Evolutionary conservation across 1,284 basidiomycete species (phyloP).

Genomic region (Tetrapyrgos nigripes): DNA sequence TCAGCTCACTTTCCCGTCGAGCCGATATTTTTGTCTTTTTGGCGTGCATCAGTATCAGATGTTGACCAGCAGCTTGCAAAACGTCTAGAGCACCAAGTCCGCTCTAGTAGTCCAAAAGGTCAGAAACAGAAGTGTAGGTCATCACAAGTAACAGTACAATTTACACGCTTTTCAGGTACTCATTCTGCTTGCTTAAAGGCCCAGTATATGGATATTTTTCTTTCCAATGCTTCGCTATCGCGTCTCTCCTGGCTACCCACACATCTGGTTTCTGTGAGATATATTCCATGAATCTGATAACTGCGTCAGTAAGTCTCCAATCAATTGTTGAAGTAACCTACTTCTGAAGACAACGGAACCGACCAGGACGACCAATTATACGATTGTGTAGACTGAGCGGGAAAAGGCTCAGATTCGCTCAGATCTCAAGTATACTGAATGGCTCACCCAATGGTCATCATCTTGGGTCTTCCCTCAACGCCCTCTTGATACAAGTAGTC

Average conservation of each 20-base stretch:
- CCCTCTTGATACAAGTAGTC: constrained; percentile 15
- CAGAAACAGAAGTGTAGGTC: too few relatives aligned
- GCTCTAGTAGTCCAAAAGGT: too few relatives aligned
- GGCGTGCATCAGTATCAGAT: too few relatives aligned
- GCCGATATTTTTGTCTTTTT: too few relatives aligned
- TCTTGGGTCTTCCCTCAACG: constrained; percentile 9
- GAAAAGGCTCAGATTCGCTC: not conserved
- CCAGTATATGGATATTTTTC: constrained; percentile 8
- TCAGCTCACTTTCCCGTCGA: too few relatives aligned
- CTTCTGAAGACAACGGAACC: constrained; percentile 11
- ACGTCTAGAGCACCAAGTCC: too few relatives aligned
- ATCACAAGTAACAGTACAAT: not conserved
- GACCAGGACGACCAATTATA: constrained; percentile 11
- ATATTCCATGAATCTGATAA: constrained; percentile 6
- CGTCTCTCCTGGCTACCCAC: constrained; percentile 6
- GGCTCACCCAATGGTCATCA: constrained; percentile 10
- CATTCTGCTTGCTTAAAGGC: not conserved
- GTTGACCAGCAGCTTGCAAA: too few relatives aligned
- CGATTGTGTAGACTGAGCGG: constrained; percentile 7
- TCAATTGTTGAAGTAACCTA: not conserved
- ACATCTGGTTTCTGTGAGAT: constrained; percentile 6
- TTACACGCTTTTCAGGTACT: not conserved
- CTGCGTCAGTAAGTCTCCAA: not conserved
- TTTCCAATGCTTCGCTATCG: constrained; percentile 10
- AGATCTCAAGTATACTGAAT: not conserved